Base-by-base conservation (phyloP, 2,329 filamentous ascomycete species). In the Didymella exigua region DNA sequence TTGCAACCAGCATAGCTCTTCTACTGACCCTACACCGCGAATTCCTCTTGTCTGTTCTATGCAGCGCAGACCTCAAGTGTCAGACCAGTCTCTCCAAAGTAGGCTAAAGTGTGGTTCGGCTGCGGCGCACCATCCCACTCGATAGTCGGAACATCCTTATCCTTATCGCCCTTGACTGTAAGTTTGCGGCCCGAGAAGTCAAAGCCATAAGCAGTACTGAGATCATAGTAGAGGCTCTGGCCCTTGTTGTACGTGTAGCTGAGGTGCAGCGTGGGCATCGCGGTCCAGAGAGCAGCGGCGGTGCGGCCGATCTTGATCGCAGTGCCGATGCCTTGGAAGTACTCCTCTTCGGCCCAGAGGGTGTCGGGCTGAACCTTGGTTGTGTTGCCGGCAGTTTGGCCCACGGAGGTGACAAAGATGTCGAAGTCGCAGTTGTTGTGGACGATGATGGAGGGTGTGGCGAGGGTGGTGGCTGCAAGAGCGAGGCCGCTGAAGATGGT, bases 341-440 rank as follows among this genome's bases (percentile, higher is more conserved):
- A 65, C 37, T 69, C 57, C 8, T 29, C 24, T 23, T 69, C 59
- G 19, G 46, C 42, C 50, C 48, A 66, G 18, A 10, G 42, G 29
- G 14, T 33, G 26, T 41, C 41, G 0, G 62, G 31, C 9, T 34
- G 10, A 5, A 70, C 31, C 5, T 46, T 38, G 29, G 31, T 44
- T n/a, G 48, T 58, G 34, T 47, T 27, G 31, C 47, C 34, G 33
- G 30, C 27, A 4, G 33, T 54, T 41, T 24, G 5, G 45, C 45
- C 47, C n/a, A 70, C 63, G 5, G 59, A 59, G 13, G 64, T 63
- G 13, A 68, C 48, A 42, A 54, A 72, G 37, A 70, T 52, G 40
- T 62, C 34, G 48, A 56, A 60, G 51, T 50, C 23, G 49, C 69
- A 71, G 37, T 68, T 60, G 61, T 72, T 72, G 50, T 59, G 58